Conservation (phyloP, 1,139 yeast species). For the Wickerhamomyces sp. region DNA sequence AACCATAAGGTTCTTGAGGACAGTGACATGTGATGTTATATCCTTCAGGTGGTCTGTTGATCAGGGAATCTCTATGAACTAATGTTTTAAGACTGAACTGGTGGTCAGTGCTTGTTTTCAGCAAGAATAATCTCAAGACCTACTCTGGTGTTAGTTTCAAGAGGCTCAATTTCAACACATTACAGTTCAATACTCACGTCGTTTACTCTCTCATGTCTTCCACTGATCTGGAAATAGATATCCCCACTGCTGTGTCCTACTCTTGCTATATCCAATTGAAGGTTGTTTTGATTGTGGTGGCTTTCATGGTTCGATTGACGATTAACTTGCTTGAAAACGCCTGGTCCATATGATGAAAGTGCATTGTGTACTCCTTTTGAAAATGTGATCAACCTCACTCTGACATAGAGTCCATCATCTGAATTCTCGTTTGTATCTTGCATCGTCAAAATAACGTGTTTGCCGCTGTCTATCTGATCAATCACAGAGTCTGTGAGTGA, state of each 20-base stretch:
- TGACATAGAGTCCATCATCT: background rate
- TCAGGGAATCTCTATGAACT: background rate
- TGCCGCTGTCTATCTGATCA: background rate
- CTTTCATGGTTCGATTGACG: background rate
- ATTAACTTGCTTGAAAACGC: slow-evolving; percentile 1
- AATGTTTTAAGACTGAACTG: too few species aligned
- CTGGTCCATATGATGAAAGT: slow-evolving; percentile 10
- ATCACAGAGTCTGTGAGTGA: background rate
- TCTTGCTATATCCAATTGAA: background rate
- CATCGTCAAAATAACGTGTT: background rate
- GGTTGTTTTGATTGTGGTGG: background rate
- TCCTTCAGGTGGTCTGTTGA: background rate
- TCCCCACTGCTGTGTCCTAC: background rate
- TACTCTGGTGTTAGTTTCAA: background rate
- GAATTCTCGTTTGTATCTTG: background rate
- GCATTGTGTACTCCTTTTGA: background rate
- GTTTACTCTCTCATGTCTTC: background rate
- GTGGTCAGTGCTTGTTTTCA: background rate
- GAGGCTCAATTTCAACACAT: too few species aligned
- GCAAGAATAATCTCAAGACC: background rate
- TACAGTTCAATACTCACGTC: background rate
- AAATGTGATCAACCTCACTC: slow-evolving; percentile 4
- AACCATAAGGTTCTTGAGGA: slow-evolving; percentile 6
- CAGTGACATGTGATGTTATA: background rate
- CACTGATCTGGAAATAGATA: background rate